A percentile compares a stretch with the other conserved stretches of the same genome.
Conservation (phyloP, 345 rosid genomes). For the Populus davidiana region DNA sequence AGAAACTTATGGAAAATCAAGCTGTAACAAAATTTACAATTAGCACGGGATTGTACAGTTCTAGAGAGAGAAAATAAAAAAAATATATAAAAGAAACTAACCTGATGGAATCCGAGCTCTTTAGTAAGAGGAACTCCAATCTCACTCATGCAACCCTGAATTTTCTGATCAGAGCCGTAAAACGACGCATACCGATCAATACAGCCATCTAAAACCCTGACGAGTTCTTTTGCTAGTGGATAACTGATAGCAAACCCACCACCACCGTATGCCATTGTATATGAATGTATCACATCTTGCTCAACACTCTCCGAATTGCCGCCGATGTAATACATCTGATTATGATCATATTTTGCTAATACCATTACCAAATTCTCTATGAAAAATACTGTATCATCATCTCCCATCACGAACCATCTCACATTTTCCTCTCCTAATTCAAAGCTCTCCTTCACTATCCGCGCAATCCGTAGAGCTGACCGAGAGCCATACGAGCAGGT, state of each 20-base stretch:
- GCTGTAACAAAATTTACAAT: background rate
- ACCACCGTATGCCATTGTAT: constrained; percentile 84
- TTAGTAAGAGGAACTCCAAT: constrained; percentile 76
- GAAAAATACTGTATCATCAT: constrained; percentile 86
- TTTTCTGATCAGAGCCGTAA: constrained; percentile 85
- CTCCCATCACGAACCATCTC: constrained; percentile 97
- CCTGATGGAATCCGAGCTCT: constrained; percentile 95
- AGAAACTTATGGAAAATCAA: background rate
- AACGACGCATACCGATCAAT: constrained; percentile 61
- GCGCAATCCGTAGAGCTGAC: constrained; percentile 67
- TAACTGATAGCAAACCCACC: constrained; percentile 85
- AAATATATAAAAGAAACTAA: background rate
- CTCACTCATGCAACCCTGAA: constrained; percentile 73
- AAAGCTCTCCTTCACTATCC: constrained; percentile 79
- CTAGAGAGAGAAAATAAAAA: background rate
- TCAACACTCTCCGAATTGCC: constrained; percentile 83
- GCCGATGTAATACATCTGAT: constrained; percentile 85
- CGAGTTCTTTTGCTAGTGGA: constrained; percentile 67
- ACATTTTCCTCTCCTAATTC: constrained; percentile 61
- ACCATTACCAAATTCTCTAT: constrained; percentile 66
- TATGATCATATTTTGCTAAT: constrained; percentile 69
- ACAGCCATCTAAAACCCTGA: constrained; percentile 73
- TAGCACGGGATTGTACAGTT: background rate
- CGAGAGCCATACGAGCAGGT: constrained; percentile 67
- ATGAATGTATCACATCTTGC: constrained; percentile 75